Evolutionary conservation across 2,329 filamentous ascomycete species (phyloP).

Genomic region (Tolypocladium pustulatum): DNA sequence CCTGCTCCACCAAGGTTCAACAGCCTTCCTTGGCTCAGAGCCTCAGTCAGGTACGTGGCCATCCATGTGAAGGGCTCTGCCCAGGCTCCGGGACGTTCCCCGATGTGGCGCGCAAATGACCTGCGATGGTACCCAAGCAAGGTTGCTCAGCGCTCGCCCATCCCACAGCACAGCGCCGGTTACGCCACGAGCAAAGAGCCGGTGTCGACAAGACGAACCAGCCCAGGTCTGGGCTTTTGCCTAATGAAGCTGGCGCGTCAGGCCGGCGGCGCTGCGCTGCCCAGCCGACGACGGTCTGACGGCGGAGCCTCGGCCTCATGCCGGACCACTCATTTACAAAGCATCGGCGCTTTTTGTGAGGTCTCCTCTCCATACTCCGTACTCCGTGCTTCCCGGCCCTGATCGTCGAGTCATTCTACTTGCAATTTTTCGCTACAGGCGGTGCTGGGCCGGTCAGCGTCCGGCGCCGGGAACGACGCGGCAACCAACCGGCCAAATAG

Average conservation of each 20-base stretch:
- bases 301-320: background rate
- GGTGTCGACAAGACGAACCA: background rate
- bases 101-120: background rate
- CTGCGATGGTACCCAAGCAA: background rate
- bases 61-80: background rate
- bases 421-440: background rate
- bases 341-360: background rate
- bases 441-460: background rate
- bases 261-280: too few relatives aligned
- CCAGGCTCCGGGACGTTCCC: background rate
- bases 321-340: background rate
- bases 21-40: background rate
- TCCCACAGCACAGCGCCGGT: background rate
- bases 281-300: too few relatives aligned
- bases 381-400: background rate
- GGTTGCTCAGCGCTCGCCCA: background rate
- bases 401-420: background rate
- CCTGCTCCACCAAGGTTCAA: background rate
- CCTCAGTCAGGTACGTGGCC: background rate
- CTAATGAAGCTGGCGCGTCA: background rate
- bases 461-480: background rate
- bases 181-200: background rate
- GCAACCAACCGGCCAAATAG: background rate
- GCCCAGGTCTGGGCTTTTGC: background rate
- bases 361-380: background rate